phyloP scores from a whole-genome alignment of 2,329 filamentous ascomycete species.

The Cercospora sp. region DNA sequence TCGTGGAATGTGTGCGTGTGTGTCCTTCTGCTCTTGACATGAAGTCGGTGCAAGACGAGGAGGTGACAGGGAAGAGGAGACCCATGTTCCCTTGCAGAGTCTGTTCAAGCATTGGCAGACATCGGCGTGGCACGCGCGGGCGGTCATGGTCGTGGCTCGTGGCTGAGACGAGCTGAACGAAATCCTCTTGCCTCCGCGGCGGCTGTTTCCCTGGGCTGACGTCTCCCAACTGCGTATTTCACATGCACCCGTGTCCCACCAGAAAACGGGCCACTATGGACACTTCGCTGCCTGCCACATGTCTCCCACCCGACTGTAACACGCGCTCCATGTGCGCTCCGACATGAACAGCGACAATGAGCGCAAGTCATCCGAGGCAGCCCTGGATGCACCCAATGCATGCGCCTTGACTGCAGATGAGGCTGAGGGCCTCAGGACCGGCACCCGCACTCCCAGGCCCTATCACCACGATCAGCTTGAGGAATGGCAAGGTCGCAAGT shows the following conservation, averaged over 20 bases:
- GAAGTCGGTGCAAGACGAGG: background rate
- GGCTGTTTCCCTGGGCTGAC: background rate
- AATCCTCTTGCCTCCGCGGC: background rate
- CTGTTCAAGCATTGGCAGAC: background rate
- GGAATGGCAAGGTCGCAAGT: slow-evolving; percentile 20
- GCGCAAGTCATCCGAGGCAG: slow-evolving; percentile 6
- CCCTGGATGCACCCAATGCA: slow-evolving; percentile 4
- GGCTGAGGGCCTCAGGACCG: slow-evolving; percentile 20
- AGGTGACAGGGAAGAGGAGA: background rate
- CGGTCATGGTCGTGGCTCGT: background rate
- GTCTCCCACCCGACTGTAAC: background rate
- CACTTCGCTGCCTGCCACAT: slow-evolving; percentile 6
- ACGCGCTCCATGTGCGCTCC: slow-evolving; percentile 12
- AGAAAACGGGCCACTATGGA: slow-evolving; percentile 1
- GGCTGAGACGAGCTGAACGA: slow-evolving; percentile 1
- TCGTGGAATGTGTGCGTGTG: background rate
- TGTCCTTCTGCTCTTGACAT: background rate
- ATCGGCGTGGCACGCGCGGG: background rate
- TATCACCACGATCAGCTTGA: slow-evolving; percentile 32
- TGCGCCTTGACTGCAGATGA: slow-evolving; percentile 21
- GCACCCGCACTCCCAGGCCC: slow-evolving; percentile 34
- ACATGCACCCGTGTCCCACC: background rate
- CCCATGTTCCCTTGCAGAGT: background rate
- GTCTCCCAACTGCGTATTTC: slow-evolving; percentile 7
- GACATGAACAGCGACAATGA: slow-evolving; percentile 10